These are phyloP conservation scores for Fagus sylvatica DNA, from an alignment of 306 rosid species.

Conservation along the genomic window DNA sequence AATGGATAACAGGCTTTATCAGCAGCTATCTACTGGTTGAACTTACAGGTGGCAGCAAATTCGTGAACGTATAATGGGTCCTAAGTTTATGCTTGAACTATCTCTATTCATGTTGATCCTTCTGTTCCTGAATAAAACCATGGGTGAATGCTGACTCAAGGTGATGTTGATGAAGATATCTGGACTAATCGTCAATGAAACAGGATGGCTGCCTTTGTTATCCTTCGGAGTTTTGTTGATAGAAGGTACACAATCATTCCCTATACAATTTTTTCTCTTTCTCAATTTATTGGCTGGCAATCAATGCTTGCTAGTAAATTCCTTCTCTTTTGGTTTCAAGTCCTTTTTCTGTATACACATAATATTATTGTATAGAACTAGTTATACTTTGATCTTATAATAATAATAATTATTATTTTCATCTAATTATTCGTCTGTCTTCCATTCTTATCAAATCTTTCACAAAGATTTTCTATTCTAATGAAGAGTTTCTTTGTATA, in stretches of 20 bases:
- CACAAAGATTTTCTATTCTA: background rate
- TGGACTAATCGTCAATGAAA: background rate
- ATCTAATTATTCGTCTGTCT: background rate
- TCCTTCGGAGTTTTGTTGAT: background rate
- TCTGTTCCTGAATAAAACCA: constrained; percentile 36
- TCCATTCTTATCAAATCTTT: background rate
- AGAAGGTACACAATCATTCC: background rate
- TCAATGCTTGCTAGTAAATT: too few species aligned
- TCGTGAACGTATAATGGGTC: constrained; percentile 26
- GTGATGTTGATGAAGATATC: constrained; percentile 17
- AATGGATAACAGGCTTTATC: constrained; percentile 97
- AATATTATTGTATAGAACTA: background rate
- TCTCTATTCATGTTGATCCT: constrained; percentile 40
- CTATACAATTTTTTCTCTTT: background rate
- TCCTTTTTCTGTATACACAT: background rate
- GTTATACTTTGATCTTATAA: background rate
- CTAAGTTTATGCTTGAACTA: constrained; percentile 43
- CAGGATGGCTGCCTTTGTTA: background rate
- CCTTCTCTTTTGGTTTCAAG: background rate
- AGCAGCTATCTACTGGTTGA: constrained; percentile 98
- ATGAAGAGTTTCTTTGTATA: background rate
- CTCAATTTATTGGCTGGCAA: background rate
- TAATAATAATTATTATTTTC: background rate
- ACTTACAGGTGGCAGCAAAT: constrained; percentile 60
- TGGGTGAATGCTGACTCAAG: constrained; percentile 32